Base-by-base conservation (phyloP, 192 early-diverging fungal species). In the Coemansia sp. region DNA sequence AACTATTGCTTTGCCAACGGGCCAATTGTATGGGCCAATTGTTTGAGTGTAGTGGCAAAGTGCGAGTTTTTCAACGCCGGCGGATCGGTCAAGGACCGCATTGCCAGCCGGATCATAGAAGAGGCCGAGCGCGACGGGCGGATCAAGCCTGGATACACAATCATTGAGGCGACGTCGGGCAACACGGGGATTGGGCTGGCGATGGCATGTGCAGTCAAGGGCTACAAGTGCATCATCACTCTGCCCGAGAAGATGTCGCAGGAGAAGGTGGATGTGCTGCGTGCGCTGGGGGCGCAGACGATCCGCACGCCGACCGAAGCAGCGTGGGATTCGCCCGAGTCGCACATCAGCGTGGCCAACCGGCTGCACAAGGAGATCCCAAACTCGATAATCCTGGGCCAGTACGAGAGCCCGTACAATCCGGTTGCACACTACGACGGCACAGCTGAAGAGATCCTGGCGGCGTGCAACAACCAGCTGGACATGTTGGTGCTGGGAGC, bases 111-210 rank as follows among this genome's bases (percentile, higher is more conserved):
- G 65, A 99, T 99, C 89, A 70, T 99, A 53, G 94, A 97, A 65
- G 93, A 90, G 63, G 96, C 94, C 62, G 97, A 99, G 78, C 86
- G 84, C 69, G 90, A 89, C 29, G 97, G 97, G 5, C 88, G 77
- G 57, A 79, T 99, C 71, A 94, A 86, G 70, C 95, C 95, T 23
- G 97, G 97, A 5, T 87, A 76, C 56, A 98, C 96, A 17, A 87
- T 99, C 63, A 99, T 99, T 67, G 97, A 99, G 81, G 94, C 97
- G 43, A 99, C 97, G 22, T 97, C 95, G 23, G 97, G 97, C 70
- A 99, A 99, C 84, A 99, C 97, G 27, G 97, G 97, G 64, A 99
- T 99, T 70, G 97, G 97, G 49, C 86, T 99, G 50, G 97, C 97
- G 50, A 81, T 99, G 38, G 87, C 95, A 59, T 94, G 92, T 48